Base-by-base conservation (phyloP, 495 filamentous ascomycete genomes). In the Hypoxylon perforatum region DNA sequence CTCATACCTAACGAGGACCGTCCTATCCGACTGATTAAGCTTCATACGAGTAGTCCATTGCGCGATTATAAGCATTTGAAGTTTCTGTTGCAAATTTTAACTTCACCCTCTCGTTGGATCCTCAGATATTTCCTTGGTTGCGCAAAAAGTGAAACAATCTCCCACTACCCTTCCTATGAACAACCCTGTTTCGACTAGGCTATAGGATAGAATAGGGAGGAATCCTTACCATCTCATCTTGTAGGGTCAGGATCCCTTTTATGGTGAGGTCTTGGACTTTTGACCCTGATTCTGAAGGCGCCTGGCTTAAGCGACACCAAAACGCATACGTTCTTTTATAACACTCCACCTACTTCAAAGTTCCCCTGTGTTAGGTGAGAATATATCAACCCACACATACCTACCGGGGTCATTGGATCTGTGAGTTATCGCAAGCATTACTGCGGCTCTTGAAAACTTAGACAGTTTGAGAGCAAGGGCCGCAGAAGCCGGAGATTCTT, bases 391-490 rank as follows among this genome's bases (percentile, higher is more conserved):
- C 0, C 21, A 11, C 4, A 14, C 11, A 11, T 56, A 19, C 23
- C 35, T 44, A 19, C 17, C 1, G 17, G n/a, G 49, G 25, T 22
- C 42, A 14, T 19, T 18, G 15, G 25, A 56, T 44, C 17, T 39
- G 30, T 44, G 42, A 54, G 50, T 44, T 30, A 11, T 21, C 25
- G 14, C 25, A 21, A 45, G 21, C 17, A 21, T 48, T 42, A 7
- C 50, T 38, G 41, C 42, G 22, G 44, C 45, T 45, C 35, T 17
- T 45, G n/a, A 48, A 46, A 42, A 38, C 42, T 42, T 41, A 50
- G 48, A 57, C 36, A 58, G 33, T 18, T 44, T n/a, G 49, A 45
- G 48, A 61, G 45, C 35, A 38, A 54, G 42, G 14, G n/a, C 51
- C 49, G 39, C 49, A 23, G n/a, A 46, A 59, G 19, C 49, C 56